phyloP scores from a whole-genome alignment of 2,329 filamentous ascomycete genomes.

The Calonectria montana region DNA sequence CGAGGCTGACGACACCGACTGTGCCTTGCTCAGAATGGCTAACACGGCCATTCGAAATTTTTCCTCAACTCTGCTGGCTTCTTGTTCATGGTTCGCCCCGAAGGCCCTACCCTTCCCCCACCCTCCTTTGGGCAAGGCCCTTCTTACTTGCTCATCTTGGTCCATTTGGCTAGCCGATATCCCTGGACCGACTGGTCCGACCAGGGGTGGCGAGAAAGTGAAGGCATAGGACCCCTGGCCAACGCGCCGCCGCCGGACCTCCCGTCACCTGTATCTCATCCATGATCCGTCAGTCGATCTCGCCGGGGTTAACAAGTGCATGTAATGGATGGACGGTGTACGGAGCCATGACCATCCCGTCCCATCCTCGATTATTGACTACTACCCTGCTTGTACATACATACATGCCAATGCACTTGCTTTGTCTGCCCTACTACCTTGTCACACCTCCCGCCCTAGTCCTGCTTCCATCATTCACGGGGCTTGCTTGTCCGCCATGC shows the following conservation, averaged over 20 bases:
- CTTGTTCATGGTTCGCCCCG: slow-evolving; percentile 8
- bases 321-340: slow-evolving; percentile 6
- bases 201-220: slow-evolving; percentile 27
- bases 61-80: neutral
- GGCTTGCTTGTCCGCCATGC: slow-evolving; percentile 21
- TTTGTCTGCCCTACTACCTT: slow-evolving; percentile 2
- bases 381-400: neutral
- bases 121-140: slow-evolving; percentile 20
- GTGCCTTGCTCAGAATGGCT: neutral
- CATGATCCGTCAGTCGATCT: slow-evolving; percentile 42
- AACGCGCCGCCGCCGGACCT: slow-evolving; percentile 36
- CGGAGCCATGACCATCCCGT: slow-evolving; percentile 17
- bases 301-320: slow-evolving; percentile 22
- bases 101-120: slow-evolving; percentile 31
- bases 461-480: slow-evolving; percentile 12
- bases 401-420: neutral
- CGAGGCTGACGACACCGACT: slow-evolving; percentile 12
- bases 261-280: slow-evolving; percentile 40
- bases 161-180: slow-evolving; percentile 25
- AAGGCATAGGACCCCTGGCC: slow-evolving; percentile 32
- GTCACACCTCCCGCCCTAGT: slow-evolving; percentile 9
- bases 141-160: slow-evolving; percentile 27
- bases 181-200: slow-evolving; percentile 30
- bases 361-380: slow-evolving; percentile 9
- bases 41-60: neutral